A percentile compares a stretch with the other conserved stretches of the same genome.
Conservation (phyloP, 495 filamentous ascomycete species). For the Jackrogersella minutella region DNA sequence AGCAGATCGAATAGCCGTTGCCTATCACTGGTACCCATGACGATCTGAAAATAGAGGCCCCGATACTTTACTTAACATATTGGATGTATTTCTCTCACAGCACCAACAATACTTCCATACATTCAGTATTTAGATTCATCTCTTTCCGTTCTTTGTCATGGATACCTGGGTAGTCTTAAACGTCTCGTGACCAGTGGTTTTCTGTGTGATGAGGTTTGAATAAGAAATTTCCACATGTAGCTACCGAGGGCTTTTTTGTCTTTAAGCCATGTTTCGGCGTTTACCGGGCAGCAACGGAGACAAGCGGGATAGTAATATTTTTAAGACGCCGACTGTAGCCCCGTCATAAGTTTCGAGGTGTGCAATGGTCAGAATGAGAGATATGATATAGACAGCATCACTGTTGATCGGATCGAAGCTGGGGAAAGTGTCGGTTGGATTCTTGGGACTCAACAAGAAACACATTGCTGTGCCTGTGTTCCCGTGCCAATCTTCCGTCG, state of each 20-base stretch:
- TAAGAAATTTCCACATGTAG: slow-evolving; percentile 10
- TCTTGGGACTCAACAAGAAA: too few species aligned
- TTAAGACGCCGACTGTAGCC: neutral
- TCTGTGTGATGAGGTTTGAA: slow-evolving; percentile 17
- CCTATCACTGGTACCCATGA: slow-evolving; percentile 1
- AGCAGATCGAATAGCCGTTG: slow-evolving; percentile 20
- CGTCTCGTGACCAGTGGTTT: slow-evolving; percentile 16
- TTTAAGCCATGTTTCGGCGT: slow-evolving; percentile 15
- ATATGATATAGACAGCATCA: too few species aligned
- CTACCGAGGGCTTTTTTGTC: neutral
- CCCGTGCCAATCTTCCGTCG: too few species aligned
- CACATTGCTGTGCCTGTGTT: too few species aligned
- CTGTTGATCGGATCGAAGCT: too few species aligned
- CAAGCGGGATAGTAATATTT: neutral
- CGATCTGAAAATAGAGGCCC: slow-evolving; percentile 17
- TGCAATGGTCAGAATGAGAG: too few species aligned
- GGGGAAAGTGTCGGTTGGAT: too few species aligned
- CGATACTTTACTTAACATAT: slow-evolving; percentile 10
- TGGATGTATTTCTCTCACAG: neutral
- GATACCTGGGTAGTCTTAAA: neutral
- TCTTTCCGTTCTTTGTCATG: neutral
- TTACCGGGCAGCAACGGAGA: slow-evolving; percentile 6
- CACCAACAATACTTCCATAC: neutral
- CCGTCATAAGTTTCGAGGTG: too few species aligned
- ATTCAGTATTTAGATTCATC: neutral